Base-by-base conservation (phyloP, 495 filamentous ascomycete species). In the Xylaria intraflava region DNA sequence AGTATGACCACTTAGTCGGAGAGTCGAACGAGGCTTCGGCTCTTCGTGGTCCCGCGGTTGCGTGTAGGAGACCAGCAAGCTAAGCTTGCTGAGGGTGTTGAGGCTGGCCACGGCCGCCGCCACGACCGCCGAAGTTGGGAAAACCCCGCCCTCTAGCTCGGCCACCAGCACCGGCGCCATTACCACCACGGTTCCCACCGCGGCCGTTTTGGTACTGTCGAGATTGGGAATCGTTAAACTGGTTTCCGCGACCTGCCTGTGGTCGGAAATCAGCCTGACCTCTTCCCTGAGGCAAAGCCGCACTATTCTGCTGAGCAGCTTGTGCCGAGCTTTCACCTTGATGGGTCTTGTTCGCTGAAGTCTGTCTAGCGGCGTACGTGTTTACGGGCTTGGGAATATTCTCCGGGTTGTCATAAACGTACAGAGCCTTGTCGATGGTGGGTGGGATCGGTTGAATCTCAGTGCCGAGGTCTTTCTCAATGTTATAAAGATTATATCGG, bases 401-500 rank as follows among this genome's bases (percentile, higher is more conserved):
- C 65, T 97, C 94, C 0, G 93, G 92, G 27, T 90, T 88, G 55
- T 99, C 93, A 68, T 96, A 97, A 45, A 96, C 93, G 61, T 99
- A 97, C 26, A 99, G 85, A 55, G 87, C 94, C 81, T 96, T 97
- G 72, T 97, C 94, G 53, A 99, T 99, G 53, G 82, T 85, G 38
- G 83, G 80, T 23, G 94, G 94, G 61, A 99, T 99, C 26, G 93
- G 85, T 57, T 90, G 88, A 58, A 99, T 99, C 71, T 99, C 94
- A 6, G 93, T 97, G 36, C 91, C 92, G 17, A 99, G 76, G 58
- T 99, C 93, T 50, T 94, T 88, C 68, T 99, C 93, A 62, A 99
- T 96, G 66, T 91, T 94, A 76, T 97, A 99, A 10, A 99, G 78
- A 69, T 97, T 99, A 81, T 95, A 97, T 24, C 93, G 84, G 68